Evolutionary conservation across 306 rosid species (phyloP).

Genomic region (Medicago ruthenica): DNA sequence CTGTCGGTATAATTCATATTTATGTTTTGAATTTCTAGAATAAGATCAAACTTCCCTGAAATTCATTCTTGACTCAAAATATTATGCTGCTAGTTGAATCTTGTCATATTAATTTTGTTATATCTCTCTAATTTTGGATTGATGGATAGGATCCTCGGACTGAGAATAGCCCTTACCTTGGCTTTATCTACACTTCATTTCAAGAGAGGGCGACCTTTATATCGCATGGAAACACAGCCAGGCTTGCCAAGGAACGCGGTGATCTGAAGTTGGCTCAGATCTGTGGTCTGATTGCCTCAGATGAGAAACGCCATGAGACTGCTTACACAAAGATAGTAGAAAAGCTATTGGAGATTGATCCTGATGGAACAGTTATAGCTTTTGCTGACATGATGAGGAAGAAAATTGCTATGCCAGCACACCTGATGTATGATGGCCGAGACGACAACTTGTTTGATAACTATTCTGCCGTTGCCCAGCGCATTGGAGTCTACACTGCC

Average conservation of each 20-base stretch:
- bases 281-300: slow-evolving; percentile 87
- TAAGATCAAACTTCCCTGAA: slow-evolving; percentile 3
- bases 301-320: slow-evolving; percentile 92
- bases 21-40: neutral
- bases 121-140: neutral
- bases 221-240: slow-evolving; percentile 97
- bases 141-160: slow-evolving; percentile 78
- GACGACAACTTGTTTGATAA: slow-evolving; percentile 78
- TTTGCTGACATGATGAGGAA: slow-evolving; percentile 98
- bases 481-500: slow-evolving; percentile 85
- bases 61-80: neutral
- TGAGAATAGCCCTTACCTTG: slow-evolving; percentile 89
- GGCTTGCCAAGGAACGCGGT: slow-evolving; percentile 83
- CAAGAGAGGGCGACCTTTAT: slow-evolving; percentile 94
- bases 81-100: neutral
- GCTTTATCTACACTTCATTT: slow-evolving; percentile 89
- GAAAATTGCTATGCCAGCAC: slow-evolving; percentile 92
- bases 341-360: slow-evolving; percentile 87
- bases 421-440: slow-evolving; percentile 85
- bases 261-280: slow-evolving; percentile 87
- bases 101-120: slow-evolving; percentile 19
- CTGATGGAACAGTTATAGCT: slow-evolving; percentile 72
- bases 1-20: neutral
- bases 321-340: slow-evolving; percentile 90
- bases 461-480: slow-evolving; percentile 84